phyloP scores from a whole-genome alignment of 768 basidiomycete genomes.

The Rickenella mellea region DNA sequence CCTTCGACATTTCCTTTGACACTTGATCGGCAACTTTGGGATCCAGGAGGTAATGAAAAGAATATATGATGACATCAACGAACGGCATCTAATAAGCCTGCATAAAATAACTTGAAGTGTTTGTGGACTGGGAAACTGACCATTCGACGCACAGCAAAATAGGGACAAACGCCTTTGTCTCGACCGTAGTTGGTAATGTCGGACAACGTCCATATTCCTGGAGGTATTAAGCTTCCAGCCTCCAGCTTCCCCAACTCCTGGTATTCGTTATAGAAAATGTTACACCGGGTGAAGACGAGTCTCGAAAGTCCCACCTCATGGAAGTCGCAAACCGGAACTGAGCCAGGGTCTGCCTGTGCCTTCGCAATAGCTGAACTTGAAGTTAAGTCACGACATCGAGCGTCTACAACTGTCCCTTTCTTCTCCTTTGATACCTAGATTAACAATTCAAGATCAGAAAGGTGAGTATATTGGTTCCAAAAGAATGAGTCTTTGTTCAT shows the following conservation, averaged over 20 bases:
- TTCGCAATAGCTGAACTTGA: conserved; percentile 76
- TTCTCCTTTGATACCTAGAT: conserved; percentile 90
- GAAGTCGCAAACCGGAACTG: conserved; percentile 86
- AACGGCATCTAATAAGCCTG: conserved; percentile 71
- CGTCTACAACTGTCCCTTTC: conserved; percentile 96
- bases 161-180: conserved; percentile 83
- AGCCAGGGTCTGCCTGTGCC: conserved; percentile 78
- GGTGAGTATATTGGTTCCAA: neutral
- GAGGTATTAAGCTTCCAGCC: conserved; percentile 69
- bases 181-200: conserved; percentile 86
- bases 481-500: neutral
- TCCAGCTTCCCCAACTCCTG: conserved; percentile 81
- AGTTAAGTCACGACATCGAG: conserved; percentile 91
- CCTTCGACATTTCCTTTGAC: conserved; percentile 94
- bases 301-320: conserved; percentile 67
- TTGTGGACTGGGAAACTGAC: conserved; percentile 31
- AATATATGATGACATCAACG: conserved; percentile 94
- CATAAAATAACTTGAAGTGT: neutral
- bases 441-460: neutral
- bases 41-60: conserved; percentile 96
- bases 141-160: conserved; percentile 95
- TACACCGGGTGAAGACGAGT: neutral
- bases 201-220: conserved; percentile 89
- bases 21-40: conserved; percentile 99
- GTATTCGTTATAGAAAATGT: neutral